Conservation (phyloP, 2,329 filamentous ascomycete species). For the Colletotrichum echinochloae region DNA sequence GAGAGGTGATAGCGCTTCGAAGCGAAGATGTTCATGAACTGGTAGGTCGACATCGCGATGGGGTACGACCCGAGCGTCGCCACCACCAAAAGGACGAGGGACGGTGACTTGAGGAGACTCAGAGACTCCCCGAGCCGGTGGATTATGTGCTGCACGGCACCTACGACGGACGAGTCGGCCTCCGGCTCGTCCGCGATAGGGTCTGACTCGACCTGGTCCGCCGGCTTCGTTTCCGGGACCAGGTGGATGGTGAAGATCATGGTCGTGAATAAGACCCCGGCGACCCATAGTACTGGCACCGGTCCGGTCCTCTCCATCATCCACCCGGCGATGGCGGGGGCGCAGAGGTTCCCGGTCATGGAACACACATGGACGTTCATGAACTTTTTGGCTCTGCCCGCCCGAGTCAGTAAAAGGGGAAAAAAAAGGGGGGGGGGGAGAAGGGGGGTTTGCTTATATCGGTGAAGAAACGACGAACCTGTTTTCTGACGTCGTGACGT, state of each 20-base stretch:
- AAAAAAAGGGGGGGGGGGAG: no score
- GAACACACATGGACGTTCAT: constrained; percentile 48
- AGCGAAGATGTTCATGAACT: constrained; percentile 46
- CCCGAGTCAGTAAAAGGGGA: background rate
- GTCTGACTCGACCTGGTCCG: constrained; percentile 10
- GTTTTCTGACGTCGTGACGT: constrained; percentile 51
- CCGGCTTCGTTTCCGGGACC: constrained; percentile 47
- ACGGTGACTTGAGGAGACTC: constrained; percentile 43
- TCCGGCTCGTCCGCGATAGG: constrained; percentile 26
- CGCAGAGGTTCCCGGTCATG: constrained; percentile 51
- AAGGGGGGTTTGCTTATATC: no score
- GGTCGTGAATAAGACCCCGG: background rate
- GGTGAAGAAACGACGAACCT: constrained; percentile 45
- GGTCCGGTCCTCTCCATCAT: constrained; percentile 51
- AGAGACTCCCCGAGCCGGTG: constrained; percentile 41
- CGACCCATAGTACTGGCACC: constrained; percentile 43
- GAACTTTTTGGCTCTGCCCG: constrained; percentile 51
- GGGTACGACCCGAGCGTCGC: constrained; percentile 38
- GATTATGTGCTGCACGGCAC: constrained; percentile 36
- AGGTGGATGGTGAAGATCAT: constrained; percentile 43
- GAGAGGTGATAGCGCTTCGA: constrained; percentile 48
- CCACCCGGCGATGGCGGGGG: constrained; percentile 51
- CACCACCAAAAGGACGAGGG: constrained; percentile 47
- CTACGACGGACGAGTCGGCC: background rate
- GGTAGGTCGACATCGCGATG: constrained; percentile 13